Percentiles rank a stretch among this genome's conserved stretches.
These are phyloP conservation scores for Tripterygium wilfordii DNA, from an alignment of 177 flowering plant species.

Conservation along the genomic window DNA sequence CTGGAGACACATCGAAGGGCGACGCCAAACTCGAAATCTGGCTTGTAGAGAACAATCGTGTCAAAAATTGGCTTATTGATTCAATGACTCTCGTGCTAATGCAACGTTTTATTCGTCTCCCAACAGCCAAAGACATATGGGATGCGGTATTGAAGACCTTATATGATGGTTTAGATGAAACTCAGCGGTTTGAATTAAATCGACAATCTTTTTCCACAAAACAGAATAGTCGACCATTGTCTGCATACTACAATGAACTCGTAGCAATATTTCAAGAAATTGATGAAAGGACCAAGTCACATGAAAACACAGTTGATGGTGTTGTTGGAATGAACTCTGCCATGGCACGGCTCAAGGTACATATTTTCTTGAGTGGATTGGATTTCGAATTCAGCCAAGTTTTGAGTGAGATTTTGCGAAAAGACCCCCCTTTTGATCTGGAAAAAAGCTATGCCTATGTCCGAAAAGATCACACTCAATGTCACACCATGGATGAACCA, in stretches of 20 bases:
- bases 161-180: constrained; percentile 9
- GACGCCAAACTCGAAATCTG: background rate
- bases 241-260: constrained; percentile 6
- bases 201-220: background rate
- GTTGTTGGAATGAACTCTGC: background rate
- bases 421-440: constrained; percentile 13
- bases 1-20: background rate
- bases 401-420: constrained; percentile 13
- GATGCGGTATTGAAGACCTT: background rate
- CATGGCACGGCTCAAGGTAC: constrained; percentile 4
- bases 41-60: constrained; percentile 6
- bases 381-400: constrained; percentile 14
- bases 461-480: constrained; percentile 7
- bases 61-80: constrained; percentile 16
- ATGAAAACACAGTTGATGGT: background rate
- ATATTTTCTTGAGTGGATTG: constrained; percentile 11
- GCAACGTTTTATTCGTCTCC: constrained; percentile 7
- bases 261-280: constrained; percentile 2
- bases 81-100: constrained; percentile 13
- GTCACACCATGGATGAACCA: background rate
- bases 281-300: background rate
- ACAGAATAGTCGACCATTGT: constrained; percentile 6
- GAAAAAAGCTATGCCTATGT: constrained; percentile 14
- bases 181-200: constrained; percentile 7
- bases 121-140: background rate